Conservation (phyloP, 352 stramenopile species). For the Phytopythium aichiense region DNA sequence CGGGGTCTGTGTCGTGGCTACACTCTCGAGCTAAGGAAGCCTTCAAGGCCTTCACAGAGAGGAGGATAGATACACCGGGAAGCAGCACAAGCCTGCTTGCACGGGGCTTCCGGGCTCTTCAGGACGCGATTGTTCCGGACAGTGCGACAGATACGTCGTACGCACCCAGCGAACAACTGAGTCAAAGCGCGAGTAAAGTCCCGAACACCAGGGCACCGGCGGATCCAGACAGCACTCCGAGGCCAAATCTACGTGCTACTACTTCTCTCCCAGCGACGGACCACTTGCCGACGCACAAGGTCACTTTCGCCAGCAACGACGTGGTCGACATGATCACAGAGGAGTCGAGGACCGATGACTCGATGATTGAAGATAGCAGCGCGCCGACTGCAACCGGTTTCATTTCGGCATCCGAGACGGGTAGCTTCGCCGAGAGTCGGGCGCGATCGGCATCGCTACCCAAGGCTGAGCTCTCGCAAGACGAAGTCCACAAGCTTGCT, state of each 20-base stretch:
- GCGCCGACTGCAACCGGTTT: background rate
- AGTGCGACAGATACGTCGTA: background rate
- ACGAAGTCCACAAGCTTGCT: slow-evolving; percentile 2
- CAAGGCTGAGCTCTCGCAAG: slow-evolving; percentile 5
- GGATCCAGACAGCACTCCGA: background rate
- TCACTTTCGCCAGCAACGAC: background rate
- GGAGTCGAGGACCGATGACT: slow-evolving; percentile 10
- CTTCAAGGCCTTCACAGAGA: slow-evolving; percentile 3
- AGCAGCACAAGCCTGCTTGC: slow-evolving; percentile 2
- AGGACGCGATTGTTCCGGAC: slow-evolving; percentile 3
- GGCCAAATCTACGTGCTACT: background rate
- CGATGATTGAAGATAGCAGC: background rate
- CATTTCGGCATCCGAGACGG: background rate
- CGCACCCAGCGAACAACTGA: background rate
- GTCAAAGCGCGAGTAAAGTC: slow-evolving; percentile 5
- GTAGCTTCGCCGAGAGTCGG: background rate
- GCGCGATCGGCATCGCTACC: slow-evolving; percentile 6
- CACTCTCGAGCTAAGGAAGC: slow-evolving; percentile 4
- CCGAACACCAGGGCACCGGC: background rate
- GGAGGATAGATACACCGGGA: background rate
- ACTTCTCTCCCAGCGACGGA: background rate
- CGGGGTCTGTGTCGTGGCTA: slow-evolving; percentile 3
- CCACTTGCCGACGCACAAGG: background rate
- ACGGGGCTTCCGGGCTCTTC: slow-evolving; percentile 3
- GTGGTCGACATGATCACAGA: slow-evolving; percentile 20